Evolutionary conservation across 1,284 basidiomycete genomes (phyloP).

Genomic region (Tranzscheliella williamsii): DNA sequence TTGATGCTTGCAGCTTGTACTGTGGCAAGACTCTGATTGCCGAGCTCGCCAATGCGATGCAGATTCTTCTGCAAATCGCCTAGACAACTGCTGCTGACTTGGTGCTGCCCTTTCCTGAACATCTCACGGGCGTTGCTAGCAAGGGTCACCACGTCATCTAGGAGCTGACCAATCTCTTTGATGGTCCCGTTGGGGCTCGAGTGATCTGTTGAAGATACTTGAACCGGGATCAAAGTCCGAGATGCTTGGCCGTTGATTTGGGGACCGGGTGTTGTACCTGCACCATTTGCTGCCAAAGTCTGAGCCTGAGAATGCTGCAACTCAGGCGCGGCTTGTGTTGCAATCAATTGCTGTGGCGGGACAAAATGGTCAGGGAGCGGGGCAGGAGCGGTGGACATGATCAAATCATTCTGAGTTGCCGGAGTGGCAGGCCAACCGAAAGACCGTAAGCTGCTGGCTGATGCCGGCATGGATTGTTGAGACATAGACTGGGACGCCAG

Average conservation of each 20-base stretch:
- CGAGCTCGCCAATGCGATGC: conserved; percentile 44
- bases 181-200: conserved; percentile 12
- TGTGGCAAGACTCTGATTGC: conserved; percentile 35
- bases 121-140: conserved; percentile 45
- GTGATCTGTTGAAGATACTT: too few species aligned
- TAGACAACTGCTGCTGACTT: conserved; percentile 41
- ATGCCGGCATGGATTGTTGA: conserved; percentile 19
- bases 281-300: too few species aligned
- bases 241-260: too few species aligned
- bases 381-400: conserved; percentile 23
- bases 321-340: too few species aligned
- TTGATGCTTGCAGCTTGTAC: conserved; percentile 1
- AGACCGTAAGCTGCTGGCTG: conserved; percentile 16
- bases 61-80: conserved; percentile 46
- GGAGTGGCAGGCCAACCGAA: conserved; percentile 32
- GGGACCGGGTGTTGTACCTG: too few species aligned
- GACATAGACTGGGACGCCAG: conserved; percentile 18
- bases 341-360: too few species aligned
- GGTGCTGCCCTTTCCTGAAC: conserved; percentile 45
- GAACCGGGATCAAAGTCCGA: too few species aligned
- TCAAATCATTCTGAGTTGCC: conserved; percentile 10
- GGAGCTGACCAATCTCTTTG: conserved; percentile 40
- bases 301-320: too few species aligned
- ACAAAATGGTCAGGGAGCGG: too few species aligned
- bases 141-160: conserved; percentile 45